Conservation (phyloP, 352 stramenopile species). For the Stramenopiles sp. region DNA sequence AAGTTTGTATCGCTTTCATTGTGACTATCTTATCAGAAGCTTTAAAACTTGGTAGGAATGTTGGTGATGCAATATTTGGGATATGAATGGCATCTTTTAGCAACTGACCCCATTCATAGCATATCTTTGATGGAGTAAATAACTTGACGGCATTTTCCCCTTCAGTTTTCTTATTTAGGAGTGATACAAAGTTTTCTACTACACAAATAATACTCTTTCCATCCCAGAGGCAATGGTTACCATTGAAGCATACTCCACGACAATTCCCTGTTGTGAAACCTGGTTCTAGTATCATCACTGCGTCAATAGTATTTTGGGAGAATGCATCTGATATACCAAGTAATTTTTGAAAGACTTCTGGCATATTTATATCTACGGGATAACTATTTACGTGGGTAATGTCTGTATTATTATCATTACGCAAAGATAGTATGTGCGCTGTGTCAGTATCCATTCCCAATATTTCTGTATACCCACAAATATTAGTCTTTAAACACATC, state of each 20-base stretch:
- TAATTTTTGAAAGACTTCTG: conserved; percentile 9
- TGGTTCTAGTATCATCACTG: conserved; percentile 7
- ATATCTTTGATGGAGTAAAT: conserved; percentile 8
- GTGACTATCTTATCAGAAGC: conserved; percentile 3
- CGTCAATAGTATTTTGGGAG: conserved; percentile 5
- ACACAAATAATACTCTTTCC: conserved; percentile 8
- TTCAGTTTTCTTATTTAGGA: not conserved
- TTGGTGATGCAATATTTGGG: not conserved
- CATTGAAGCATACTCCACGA: conserved; percentile 8
- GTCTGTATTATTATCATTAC: not conserved
- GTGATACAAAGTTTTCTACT: conserved; percentile 4
- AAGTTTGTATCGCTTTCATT: conserved; percentile 5
- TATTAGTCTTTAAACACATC: not conserved
- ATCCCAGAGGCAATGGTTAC: conserved; percentile 9
- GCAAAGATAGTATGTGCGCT: conserved; percentile 5
- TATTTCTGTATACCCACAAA: conserved; percentile 8
- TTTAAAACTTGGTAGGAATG: conserved; percentile 6
- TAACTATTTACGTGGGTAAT: not conserved
- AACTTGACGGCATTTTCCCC: not conserved
- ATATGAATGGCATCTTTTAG: conserved; percentile 7
- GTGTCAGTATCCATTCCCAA: not conserved
- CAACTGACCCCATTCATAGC: conserved; percentile 9
- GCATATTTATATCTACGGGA: not conserved
- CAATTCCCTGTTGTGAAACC: not conserved
- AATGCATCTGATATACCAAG: conserved; percentile 3